phyloP scores from a whole-genome alignment of 805 yeast genomes.

The Teunomyces lycoperdinae region DNA sequence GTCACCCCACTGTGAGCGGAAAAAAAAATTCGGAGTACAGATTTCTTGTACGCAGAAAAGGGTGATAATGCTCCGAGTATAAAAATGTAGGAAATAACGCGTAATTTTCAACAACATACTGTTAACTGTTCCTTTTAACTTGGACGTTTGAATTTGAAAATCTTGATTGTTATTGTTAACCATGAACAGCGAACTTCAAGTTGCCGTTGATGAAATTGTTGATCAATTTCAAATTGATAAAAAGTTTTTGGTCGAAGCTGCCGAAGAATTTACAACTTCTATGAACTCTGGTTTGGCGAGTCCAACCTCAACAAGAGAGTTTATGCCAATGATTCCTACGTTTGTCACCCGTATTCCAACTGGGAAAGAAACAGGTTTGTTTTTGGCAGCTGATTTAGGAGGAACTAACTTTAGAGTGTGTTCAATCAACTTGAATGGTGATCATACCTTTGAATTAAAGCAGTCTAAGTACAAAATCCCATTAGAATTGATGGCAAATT shows the following conservation, averaged over 20 bases:
- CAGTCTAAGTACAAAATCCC: constrained; percentile 84
- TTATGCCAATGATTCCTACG: constrained; percentile 87
- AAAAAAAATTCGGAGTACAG: constrained; percentile 2
- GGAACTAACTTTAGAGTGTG: constrained; percentile 96
- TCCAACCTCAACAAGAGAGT: constrained; percentile 39
- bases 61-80: constrained; percentile 2
- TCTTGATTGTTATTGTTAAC: background rate
- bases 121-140: background rate
- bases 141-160: background rate
- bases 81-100: background rate
- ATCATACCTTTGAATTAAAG: constrained; percentile 71
- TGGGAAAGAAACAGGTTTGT: constrained; percentile 81
- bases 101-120: background rate
- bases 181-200: constrained; percentile 16
- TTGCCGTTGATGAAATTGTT: constrained; percentile 35
- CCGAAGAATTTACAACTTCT: constrained; percentile 54
- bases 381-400: constrained; percentile 90
- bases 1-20: constrained; percentile 1
- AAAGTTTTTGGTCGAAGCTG: constrained; percentile 45
- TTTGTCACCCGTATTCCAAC: constrained; percentile 81
- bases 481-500: constrained; percentile 64
- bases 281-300: constrained; percentile 59
- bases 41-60: background rate
- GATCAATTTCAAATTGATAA: constrained; percentile 40
- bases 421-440: constrained; percentile 73